Evolutionary conservation across 2,329 filamentous ascomycete genomes (phyloP), one percentile per base, ranked within the genome.

Genomic region (Rosellinia necatrix): DNA sequence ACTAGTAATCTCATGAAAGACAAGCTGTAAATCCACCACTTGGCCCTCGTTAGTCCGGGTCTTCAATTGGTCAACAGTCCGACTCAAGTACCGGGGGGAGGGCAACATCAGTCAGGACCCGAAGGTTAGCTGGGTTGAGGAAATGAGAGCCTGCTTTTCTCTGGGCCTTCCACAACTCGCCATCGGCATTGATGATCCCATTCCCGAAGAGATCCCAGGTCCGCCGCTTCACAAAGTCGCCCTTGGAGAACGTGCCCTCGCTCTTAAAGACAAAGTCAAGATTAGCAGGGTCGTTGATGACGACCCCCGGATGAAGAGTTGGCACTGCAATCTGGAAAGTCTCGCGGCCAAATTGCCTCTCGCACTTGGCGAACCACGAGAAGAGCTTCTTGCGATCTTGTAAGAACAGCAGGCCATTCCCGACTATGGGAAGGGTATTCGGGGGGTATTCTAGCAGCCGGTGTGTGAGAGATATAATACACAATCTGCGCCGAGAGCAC

Each of bases 141-240:
- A 88, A 88, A 24, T 78, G 70, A 12, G 82, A 60, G 1, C 85
- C 85, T 3, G 84, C 85, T 66, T 82, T 86, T 41, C 85, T 77
- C 72, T 88, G 85, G 1, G 81, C 72, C 57, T 77, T 81, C 85
- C 85, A 88, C 21, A 84, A 66, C 19, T 85, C 81, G 35, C 85
- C 85, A 58, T 87, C 85, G 22, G 81, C 80, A 62, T 88, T 88
- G 70, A 88, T 86, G 62, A 88, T 88, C 22, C 85, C 85, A 61
- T 84, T 69, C 72, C 80, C 85, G 58, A 88, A 88, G 0, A 88
- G 71, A 65, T 87, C 85, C 77, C 80, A 81, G 0, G 84, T 81
- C 32, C 83, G 76, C 15, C 73, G 71, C 61, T 82, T 84, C 65
- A 88, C 83, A 59, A 88, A 86, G 2, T 76, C 73, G 12, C 85